Conservation (phyloP, 2,329 filamentous ascomycete genomes). For the Fusarium nematophilum region DNA sequence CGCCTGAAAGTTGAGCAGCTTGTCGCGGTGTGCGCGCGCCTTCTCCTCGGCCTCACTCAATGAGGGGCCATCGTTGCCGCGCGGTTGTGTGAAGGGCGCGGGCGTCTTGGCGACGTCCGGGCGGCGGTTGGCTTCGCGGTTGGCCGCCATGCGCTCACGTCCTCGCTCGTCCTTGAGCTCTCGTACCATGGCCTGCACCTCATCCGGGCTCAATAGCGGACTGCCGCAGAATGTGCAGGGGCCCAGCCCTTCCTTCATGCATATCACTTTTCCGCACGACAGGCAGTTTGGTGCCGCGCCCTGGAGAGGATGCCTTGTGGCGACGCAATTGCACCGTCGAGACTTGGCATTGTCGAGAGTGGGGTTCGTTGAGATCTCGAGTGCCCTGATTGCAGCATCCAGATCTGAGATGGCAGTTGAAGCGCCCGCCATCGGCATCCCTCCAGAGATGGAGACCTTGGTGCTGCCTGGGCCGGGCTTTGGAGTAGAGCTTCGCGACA, state of each 20-base stretch:
- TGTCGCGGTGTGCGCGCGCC: conserved; percentile 83
- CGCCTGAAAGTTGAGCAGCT: conserved; percentile 82
- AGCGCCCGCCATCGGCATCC: conserved; percentile 83
- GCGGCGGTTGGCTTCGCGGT: conserved; percentile 76
- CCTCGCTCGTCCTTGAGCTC: conserved; percentile 88
- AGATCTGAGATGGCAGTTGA: conserved; percentile 78
- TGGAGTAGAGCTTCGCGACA: conserved; percentile 64
- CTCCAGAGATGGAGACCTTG: conserved; percentile 80
- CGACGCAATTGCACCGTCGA: conserved; percentile 88
- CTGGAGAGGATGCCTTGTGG: conserved; percentile 86
- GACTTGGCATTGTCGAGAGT: conserved; percentile 66
- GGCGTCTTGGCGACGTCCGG: conserved; percentile 73
- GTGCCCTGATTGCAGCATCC: conserved; percentile 83
- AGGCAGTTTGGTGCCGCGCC: conserved; percentile 94
- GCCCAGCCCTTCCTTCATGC: conserved; percentile 91
- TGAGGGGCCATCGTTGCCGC: conserved; percentile 50
- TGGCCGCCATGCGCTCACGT: conserved; percentile 83
- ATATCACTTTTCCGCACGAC: conserved; percentile 93
- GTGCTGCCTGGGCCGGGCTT: conserved; percentile 65
- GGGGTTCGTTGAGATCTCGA: conserved; percentile 94
- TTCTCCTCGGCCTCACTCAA: conserved; percentile 71
- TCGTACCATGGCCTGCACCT: conserved; percentile 87
- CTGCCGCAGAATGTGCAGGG: conserved; percentile 91
- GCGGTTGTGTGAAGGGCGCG: conserved; percentile 67
- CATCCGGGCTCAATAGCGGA: conserved; percentile 75